Evolutionary conservation across 2,329 filamentous ascomycete species (phyloP).

Genomic region (Trematosphaeria pertusa): DNA sequence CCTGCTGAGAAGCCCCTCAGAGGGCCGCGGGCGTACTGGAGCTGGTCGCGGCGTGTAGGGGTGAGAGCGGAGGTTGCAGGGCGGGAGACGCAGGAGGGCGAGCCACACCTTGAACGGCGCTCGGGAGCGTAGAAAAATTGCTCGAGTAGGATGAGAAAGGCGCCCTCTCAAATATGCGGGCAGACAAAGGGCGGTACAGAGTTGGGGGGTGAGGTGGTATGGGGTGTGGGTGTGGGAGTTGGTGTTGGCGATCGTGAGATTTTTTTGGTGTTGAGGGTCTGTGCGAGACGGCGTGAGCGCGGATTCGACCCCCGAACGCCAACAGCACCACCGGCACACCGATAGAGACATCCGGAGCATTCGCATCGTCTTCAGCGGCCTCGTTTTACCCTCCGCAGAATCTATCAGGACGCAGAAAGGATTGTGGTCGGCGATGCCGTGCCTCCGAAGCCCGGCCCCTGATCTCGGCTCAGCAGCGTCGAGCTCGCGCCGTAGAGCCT

Average conservation of each 20-base stretch:
- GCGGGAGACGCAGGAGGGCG: slow-evolving; percentile 1
- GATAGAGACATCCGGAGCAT: background rate
- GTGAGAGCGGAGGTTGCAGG: background rate
- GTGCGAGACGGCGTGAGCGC: background rate
- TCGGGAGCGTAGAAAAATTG: background rate
- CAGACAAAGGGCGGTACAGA: background rate
- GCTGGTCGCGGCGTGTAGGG: too few species aligned
- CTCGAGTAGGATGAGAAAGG: background rate
- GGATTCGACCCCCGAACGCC: background rate
- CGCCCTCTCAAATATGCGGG: background rate
- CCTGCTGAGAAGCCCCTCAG: background rate
- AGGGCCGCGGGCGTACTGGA: background rate
- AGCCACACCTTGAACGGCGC: background rate
- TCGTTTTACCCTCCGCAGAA: background rate
- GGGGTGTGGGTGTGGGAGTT: background rate
- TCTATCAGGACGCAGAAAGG: too few species aligned
- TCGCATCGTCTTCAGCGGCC: background rate
- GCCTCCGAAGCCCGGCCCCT: background rate
- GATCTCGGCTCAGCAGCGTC: background rate
- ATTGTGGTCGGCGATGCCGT: too few species aligned
- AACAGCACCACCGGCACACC: background rate
- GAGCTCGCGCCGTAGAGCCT: background rate
- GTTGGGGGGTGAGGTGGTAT: background rate
- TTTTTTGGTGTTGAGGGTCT: background rate
- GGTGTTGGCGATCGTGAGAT: background rate